phyloP scores from a whole-genome alignment of 2,329 filamentous ascomycete species.

The Diplocarpon mali region DNA sequence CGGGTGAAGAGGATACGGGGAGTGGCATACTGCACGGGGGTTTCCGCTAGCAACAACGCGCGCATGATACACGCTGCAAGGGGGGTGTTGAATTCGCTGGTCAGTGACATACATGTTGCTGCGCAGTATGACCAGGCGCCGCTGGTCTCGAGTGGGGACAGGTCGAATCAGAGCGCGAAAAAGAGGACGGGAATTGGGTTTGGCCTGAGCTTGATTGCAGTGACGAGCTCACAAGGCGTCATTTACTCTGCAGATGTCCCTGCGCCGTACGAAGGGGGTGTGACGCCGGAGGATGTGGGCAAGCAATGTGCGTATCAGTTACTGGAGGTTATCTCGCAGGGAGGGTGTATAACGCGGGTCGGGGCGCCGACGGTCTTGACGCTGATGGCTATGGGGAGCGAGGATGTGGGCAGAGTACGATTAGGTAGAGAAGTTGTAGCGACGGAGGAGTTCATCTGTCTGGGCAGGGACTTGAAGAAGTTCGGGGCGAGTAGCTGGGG shows the following conservation, averaged over 20 bases:
- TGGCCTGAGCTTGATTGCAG: conserved; percentile 80
- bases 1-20: conserved; percentile 81
- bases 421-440: conserved; percentile 73
- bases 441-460: conserved; percentile 65
- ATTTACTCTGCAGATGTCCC: conserved; percentile 80
- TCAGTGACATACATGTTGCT: conserved; percentile 84
- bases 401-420: conserved; percentile 82
- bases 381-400: conserved; percentile 95
- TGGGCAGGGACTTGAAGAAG: conserved; percentile 75
- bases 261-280: conserved; percentile 64
- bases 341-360: conserved; percentile 67
- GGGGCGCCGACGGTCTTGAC: conserved; percentile 67
- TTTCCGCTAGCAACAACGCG: conserved; percentile 85
- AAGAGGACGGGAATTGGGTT: conserved; percentile 78
- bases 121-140: conserved; percentile 63
- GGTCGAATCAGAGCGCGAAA: conserved; percentile 44
- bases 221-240: conserved; percentile 71
- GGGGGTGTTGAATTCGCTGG: conserved; percentile 75
- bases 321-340: conserved; percentile 69
- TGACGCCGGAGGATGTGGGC: conserved; percentile 83
- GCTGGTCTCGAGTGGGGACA: conserved; percentile 41
- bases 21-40: conserved; percentile 87
- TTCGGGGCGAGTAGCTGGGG: conserved; percentile 92
- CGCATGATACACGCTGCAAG: conserved; percentile 88
- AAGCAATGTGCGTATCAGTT: conserved; percentile 81